Base-by-base conservation (phyloP, 192 early-diverging fungal genomes). In the Backusella parvicylindrica region DNA sequence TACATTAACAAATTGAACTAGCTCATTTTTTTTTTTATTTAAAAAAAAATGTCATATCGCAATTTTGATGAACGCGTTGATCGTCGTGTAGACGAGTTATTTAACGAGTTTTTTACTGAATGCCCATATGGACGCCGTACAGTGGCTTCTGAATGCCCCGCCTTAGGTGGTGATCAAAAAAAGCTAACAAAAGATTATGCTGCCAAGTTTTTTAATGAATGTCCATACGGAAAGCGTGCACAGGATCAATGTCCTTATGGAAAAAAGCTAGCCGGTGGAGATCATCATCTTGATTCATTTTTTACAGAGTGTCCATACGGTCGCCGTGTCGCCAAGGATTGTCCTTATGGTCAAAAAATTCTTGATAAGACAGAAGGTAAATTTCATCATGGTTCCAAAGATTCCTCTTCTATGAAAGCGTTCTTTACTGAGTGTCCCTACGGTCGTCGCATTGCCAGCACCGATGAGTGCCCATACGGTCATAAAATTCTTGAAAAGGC, bases 381-480 rank as follows among this genome's bases (percentile, higher is more conserved):
- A 28, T 60, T 23, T 50, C 1, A 21, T 3, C 53, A 60, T 60
- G 53, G 53, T 60, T 60, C n/a, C 2, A 60, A 60, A 28, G 5
- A n/a, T n/a, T n/a, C n/a, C n/a, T n/a, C n/a, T n/a, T n/a, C n/a
- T n/a, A 56, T 56, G 11, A 8, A 56, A 0, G 7, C 13, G 9
- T 69, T 69, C 21, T 69, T 69, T 30, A 43, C 37, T 12, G 68
- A 69, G 26, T 69, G 68, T 32, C 68, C 68, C 26, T 69, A 69
- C 5, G 68, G 68, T 15, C 33, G 36, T 23, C 36, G 40, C 9
- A 15, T 37, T 8, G 35, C 33, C 16, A 43, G 23, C 6, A n/a
- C 26, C 4, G 68, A 69, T 15, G 68, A 43, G 16, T 69, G 68
- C 23, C 68, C 68, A 1, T 69, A 69, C 7, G 68, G 68, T 6